Base-by-base conservation (phyloP, 1,284 basidiomycete species). In the Apiotrichum siamense region DNA sequence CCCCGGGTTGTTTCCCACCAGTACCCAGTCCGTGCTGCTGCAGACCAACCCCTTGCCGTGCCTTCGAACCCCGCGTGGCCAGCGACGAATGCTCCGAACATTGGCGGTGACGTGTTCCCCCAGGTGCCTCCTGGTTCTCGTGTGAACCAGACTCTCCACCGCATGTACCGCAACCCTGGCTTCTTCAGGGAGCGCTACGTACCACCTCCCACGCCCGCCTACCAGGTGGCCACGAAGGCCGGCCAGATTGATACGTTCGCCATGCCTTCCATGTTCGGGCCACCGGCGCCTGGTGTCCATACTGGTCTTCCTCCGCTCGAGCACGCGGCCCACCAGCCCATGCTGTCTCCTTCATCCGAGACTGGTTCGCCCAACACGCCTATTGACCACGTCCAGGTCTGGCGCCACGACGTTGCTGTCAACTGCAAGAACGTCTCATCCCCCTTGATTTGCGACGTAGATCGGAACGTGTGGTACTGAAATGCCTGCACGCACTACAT, bases 181-280 rank as follows among this genome's bases (percentile, higher is more conserved):
- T 42, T 31, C 40, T 42, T 42, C 40, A 26, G 40, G 12, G 40
- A 42, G 40, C 40, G 40, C 40, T 42, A 42, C 40, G 40, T 42
- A 12, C 40, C 40, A 18, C 40, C 40, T 18, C 40, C 40, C 3
- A 42, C 40, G 0, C 40, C 40, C 3, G 40, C 17, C 18, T 10
- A 40, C 23, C 26, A 42, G n/a, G 13, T 17, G 15, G 26, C 17
- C 17, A 5, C n/a, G n/a, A n/a, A n/a, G n/a, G n/a, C n/a, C 37
- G 10, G 7, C 10, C 39, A 27, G 33, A 27, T 41, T 12, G 26
- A 41, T 27, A 24, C 25, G 25, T 41, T 41, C 15, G 24, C 25
- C 13, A 41, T 27, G 21, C 17, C 9, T 27, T 27, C 23, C 15
- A 24, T 41, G 24, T 24, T 6, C 21, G 24, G 13, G 12, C 12